phyloP scores from a whole-genome alignment of 495 filamentous ascomycete species.

The Daldinia grandis region DNA sequence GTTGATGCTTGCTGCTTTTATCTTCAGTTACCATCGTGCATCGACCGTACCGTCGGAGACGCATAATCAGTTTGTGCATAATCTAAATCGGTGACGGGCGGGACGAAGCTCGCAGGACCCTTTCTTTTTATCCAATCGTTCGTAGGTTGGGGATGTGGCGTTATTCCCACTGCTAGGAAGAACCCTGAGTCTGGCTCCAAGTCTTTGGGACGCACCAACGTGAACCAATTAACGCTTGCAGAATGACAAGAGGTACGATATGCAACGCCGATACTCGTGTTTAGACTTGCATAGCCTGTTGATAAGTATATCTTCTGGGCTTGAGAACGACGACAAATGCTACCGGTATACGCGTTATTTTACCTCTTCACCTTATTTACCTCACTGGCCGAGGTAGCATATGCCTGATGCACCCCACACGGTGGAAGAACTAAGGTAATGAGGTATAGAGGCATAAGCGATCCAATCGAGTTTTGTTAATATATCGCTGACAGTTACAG shows the following conservation, averaged over 20 bases:
- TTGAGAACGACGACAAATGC: neutral
- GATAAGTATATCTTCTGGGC: neutral
- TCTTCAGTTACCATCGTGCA: constrained; percentile 15
- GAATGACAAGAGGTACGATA: neutral
- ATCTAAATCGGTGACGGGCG: neutral
- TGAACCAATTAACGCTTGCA: neutral
- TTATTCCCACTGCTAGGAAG: neutral
- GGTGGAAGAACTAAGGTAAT: neutral
- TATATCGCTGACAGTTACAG: neutral
- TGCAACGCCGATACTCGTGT: neutral
- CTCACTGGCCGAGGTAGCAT: constrained; percentile 8
- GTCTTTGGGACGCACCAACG: neutral
- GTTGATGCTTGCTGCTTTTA: constrained; percentile 12
- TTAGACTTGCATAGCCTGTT: constrained; percentile 3
- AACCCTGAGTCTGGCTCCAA: neutral
- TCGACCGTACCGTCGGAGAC: constrained; percentile 27
- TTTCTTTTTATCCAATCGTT: neutral
- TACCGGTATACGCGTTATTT: neutral
- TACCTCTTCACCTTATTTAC: neutral
- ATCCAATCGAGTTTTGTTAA: constrained; percentile 16
- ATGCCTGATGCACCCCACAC: constrained; percentile 16
- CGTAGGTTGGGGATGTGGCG: neutral
- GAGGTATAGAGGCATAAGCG: constrained; percentile 19
- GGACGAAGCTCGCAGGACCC: neutral
- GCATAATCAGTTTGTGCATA: constrained; percentile 28